These are phyloP conservation scores for Golubevia sp. DNA, from an alignment of 1,284 basidiomycete genomes.

Conservation along the genomic window DNA sequence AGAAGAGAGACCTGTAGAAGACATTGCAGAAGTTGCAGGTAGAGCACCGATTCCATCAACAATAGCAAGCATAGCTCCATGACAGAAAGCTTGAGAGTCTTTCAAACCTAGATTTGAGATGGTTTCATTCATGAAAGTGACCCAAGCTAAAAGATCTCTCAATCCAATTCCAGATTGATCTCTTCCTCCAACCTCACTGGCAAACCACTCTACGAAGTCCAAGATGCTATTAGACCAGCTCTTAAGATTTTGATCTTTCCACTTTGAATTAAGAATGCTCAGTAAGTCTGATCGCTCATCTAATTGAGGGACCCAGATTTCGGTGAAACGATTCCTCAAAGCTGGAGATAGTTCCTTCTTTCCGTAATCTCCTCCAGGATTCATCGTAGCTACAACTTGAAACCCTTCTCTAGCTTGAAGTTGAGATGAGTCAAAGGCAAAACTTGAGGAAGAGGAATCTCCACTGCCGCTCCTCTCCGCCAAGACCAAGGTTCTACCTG, in stretches of 20 bases:
- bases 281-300: slow-evolving; percentile 76
- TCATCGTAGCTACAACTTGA: slow-evolving; percentile 97
- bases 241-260: slow-evolving; percentile 69
- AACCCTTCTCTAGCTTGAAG: slow-evolving; percentile 65
- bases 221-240: slow-evolving; percentile 73
- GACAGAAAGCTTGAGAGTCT: slow-evolving; percentile 52
- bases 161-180: slow-evolving; percentile 66
- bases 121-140: slow-evolving; percentile 78
- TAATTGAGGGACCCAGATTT: slow-evolving; percentile 96
- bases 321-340: slow-evolving; percentile 95
- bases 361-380: slow-evolving; percentile 97
- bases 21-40: slow-evolving; percentile 54
- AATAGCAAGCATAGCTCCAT: slow-evolving; percentile 63
- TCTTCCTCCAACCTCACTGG: slow-evolving; percentile 70
- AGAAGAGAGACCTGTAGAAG: slow-evolving; percentile 70
- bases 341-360: slow-evolving; percentile 99
- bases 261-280: slow-evolving; percentile 77
- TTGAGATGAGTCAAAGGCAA: slow-evolving; percentile 27
- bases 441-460: not conserved
- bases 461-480: slow-evolving; percentile 81
- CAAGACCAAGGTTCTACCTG: slow-evolving; percentile 83
- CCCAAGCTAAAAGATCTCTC: slow-evolving; percentile 92
- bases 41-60: slow-evolving; percentile 63
- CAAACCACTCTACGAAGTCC: slow-evolving; percentile 83
- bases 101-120: slow-evolving; percentile 45